Evolutionary conservation across 306 rosid genomes (phyloP).

Genomic region (Dicorynia guianensis): DNA sequence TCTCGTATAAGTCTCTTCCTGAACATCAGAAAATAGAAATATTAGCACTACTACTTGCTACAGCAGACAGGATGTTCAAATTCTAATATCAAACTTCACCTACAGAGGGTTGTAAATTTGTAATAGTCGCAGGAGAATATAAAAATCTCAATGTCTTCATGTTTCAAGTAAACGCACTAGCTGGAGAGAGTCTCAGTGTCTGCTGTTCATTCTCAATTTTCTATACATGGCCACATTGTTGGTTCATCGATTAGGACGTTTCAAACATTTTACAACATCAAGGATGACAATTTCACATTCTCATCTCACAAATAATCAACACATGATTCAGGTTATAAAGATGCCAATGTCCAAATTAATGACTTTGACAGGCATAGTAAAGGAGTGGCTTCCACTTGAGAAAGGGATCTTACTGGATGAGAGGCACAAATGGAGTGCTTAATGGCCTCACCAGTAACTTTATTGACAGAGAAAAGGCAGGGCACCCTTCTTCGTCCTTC

Average conservation of each 20-base stretch:
- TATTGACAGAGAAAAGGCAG: conserved; percentile 80
- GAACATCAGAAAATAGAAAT: background rate
- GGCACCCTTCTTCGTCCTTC: conserved; percentile 79
- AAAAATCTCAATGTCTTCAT: background rate
- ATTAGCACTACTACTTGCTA: conserved; percentile 8
- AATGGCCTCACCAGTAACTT: conserved; percentile 77
- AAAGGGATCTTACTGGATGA: conserved; percentile 66
- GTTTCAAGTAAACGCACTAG: background rate
- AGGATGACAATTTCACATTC: background rate
- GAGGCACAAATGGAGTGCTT: conserved; percentile 75
- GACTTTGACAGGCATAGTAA: background rate
- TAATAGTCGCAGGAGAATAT: conserved; percentile 1
- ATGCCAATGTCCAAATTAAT: background rate
- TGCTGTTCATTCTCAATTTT: background rate
- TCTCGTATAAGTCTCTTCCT: background rate
- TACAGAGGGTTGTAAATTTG: conserved; percentile 3
- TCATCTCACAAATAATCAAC: conserved; percentile 1
- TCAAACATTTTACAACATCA: background rate
- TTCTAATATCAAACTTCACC: background rate
- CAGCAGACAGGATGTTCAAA: background rate
- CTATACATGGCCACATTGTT: background rate
- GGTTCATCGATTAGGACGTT: background rate
- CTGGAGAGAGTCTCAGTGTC: background rate
- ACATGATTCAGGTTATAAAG: too few species aligned
- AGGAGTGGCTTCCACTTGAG: background rate